Conservation (phyloP, 495 filamentous ascomycete genomes). For the Neurospora sp. region DNA sequence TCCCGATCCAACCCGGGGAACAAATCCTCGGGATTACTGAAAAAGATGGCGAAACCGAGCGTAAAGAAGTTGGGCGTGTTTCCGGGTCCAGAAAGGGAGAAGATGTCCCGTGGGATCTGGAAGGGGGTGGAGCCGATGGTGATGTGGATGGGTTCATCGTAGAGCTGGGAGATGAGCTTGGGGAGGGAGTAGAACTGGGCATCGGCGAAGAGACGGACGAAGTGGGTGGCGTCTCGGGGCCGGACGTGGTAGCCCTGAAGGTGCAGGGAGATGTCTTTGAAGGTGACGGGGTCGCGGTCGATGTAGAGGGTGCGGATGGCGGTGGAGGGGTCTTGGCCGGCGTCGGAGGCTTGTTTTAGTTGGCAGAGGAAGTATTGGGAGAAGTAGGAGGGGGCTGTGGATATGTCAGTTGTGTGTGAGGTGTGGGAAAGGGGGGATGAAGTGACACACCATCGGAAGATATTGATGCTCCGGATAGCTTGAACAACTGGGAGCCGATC, state of each 20-base stretch:
- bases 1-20: conserved; percentile 78
- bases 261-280: conserved; percentile 81
- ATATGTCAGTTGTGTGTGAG: conserved; percentile 8
- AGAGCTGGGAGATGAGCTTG: conserved; percentile 85
- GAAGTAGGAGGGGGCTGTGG: conserved; percentile 89
- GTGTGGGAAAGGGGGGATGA: background rate
- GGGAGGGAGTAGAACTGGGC: conserved; percentile 93
- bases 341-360: conserved; percentile 49
- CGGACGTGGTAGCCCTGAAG: conserved; percentile 87
- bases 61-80: conserved; percentile 95
- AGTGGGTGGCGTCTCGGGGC: conserved; percentile 75
- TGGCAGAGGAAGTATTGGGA: conserved; percentile 89
- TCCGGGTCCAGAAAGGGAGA: conserved; percentile 55
- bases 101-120: conserved; percentile 81
- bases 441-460: conserved; percentile 77
- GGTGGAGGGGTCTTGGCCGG: conserved; percentile 39
- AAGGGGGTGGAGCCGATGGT: conserved; percentile 79
- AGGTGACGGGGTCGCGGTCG: conserved; percentile 86
- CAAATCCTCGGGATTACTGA: conserved; percentile 64
- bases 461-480: conserved; percentile 87
- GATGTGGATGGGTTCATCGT: conserved; percentile 85
- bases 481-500: conserved; percentile 85
- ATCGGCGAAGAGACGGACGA: conserved; percentile 87
- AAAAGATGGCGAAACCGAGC: conserved; percentile 84
- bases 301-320: conserved; percentile 72